Evolutionary conservation across 345 rosid genomes (phyloP).

Genomic region (Erodium maritimum): DNA sequence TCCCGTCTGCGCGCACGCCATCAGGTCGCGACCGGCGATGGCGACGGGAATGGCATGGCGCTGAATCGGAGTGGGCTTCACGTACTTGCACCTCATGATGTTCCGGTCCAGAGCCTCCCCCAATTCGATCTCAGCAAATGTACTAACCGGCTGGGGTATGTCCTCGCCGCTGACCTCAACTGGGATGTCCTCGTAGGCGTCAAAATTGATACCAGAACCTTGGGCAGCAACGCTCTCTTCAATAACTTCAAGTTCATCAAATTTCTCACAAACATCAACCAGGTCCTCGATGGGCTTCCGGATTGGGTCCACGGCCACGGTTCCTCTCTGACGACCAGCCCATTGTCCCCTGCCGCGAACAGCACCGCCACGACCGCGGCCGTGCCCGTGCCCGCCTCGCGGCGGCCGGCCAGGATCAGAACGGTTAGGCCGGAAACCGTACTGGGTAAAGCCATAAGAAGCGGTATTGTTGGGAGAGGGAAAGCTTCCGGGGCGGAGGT

Average conservation of each 20-base stretch:
- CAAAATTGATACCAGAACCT: conserved; percentile 21
- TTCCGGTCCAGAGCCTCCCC: conserved; percentile 23
- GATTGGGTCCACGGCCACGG: background rate
- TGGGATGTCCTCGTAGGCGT: conserved; percentile 30
- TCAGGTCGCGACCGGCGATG: conserved; percentile 42
- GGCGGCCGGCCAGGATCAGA: background rate
- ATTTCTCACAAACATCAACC: conserved; percentile 6
- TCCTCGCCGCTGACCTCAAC: conserved; percentile 28
- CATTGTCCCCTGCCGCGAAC: conserved; percentile 4
- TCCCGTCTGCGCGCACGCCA: conserved; percentile 58
- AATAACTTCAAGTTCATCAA: conserved; percentile 18
- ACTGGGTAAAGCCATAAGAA: background rate
- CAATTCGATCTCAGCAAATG: conserved; percentile 26
- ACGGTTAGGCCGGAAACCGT: conserved; percentile 5
- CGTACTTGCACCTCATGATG: conserved; percentile 31
- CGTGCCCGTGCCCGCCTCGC: conserved; percentile 6
- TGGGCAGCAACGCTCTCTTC: conserved; percentile 6
- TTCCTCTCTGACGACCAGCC: background rate
- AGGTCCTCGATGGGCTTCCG: background rate
- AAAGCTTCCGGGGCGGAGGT: conserved; percentile 9
- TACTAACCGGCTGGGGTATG: conserved; percentile 19
- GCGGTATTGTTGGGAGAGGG: background rate
- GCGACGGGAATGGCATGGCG: conserved; percentile 45
- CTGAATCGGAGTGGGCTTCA: conserved; percentile 44
- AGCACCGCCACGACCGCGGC: conserved; percentile 12